Conservation (phyloP, 2,329 filamentous ascomycete genomes). For the Pseudopithomyces chartarum region DNA sequence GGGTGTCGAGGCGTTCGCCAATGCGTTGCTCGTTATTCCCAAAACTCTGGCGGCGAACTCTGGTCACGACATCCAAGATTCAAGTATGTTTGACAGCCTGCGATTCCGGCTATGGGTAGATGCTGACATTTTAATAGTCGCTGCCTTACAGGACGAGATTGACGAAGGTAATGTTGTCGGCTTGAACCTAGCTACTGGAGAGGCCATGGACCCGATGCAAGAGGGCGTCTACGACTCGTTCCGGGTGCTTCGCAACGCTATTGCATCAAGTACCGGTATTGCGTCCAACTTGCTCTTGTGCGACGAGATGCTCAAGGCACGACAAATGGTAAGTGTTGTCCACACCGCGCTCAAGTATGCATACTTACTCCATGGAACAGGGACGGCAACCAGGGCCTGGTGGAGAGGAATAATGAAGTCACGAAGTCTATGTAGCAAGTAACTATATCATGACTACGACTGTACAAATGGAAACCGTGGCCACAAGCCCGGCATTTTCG, state of each 20-base stretch:
- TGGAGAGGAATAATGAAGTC: slow-evolving; percentile 23
- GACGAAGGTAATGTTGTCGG: slow-evolving; percentile 84
- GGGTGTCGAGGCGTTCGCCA: slow-evolving; percentile 92
- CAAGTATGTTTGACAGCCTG: slow-evolving; percentile 64
- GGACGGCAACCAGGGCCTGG: slow-evolving; percentile 40
- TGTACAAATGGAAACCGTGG: slow-evolving; percentile 5
- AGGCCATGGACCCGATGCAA: slow-evolving; percentile 93
- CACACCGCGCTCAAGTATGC: not conserved
- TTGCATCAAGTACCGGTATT: slow-evolving; percentile 93
- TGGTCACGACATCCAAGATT: slow-evolving; percentile 95
- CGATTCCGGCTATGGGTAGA: slow-evolving; percentile 7
- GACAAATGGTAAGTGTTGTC: slow-evolving; percentile 74
- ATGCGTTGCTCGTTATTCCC: slow-evolving; percentile 92
- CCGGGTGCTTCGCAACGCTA: slow-evolving; percentile 88
- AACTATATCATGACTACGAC: slow-evolving; percentile 1
- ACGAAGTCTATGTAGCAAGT: slow-evolving; percentile 8
- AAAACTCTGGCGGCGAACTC: slow-evolving; percentile 97
- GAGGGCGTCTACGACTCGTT: slow-evolving; percentile 96
- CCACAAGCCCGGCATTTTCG: slow-evolving; percentile 5
- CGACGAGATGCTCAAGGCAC: slow-evolving; percentile 95
- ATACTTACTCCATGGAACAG: slow-evolving; percentile 16
- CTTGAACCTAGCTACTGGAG: slow-evolving; percentile 81
- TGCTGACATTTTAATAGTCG: slow-evolving; percentile 61
- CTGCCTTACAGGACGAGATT: slow-evolving; percentile 83
- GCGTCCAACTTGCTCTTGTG: slow-evolving; percentile 93